Percentiles rank a stretch among this genome's conserved stretches.
phyloP scores from a whole-genome alignment of 306 rosid genomes.

The Cicer cuneatum region DNA sequence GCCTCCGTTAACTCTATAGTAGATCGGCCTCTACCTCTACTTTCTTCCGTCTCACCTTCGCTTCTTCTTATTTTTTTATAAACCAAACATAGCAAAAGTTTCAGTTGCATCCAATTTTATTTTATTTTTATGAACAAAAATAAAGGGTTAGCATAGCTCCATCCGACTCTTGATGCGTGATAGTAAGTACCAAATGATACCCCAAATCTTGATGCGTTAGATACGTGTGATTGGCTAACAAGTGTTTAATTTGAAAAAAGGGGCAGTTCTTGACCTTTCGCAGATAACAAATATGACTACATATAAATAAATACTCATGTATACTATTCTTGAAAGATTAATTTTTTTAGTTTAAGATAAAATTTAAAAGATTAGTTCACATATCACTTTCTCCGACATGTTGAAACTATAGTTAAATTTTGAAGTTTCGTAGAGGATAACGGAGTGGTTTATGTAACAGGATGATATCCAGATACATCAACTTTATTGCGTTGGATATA shows the following conservation, averaged over 20 bases:
- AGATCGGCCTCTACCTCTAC: no score
- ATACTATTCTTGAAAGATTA: background rate
- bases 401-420: background rate
- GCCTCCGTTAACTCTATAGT: no score
- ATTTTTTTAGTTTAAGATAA: no score
- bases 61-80: no score
- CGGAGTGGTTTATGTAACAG: constrained; percentile 21
- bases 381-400: constrained; percentile 42
- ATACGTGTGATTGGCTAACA: constrained; percentile 22
- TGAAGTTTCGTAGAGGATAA: constrained; percentile 12
- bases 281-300: constrained; percentile 11
- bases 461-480: constrained; percentile 5
- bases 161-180: background rate
- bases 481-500: constrained; percentile 37
- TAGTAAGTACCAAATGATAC: background rate
- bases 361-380: constrained; percentile 41
- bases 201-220: background rate
- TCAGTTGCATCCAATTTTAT: no score
- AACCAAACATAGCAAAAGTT: no score
- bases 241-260: constrained; percentile 2
- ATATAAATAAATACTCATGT: background rate
- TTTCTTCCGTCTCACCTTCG: no score
- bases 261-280: constrained; percentile 31
- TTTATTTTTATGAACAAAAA: no score
- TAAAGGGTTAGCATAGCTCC: background rate